phyloP scores from a whole-genome alignment of 1,284 basidiomycete species.

The Tetrapyrgos nigripes region DNA sequence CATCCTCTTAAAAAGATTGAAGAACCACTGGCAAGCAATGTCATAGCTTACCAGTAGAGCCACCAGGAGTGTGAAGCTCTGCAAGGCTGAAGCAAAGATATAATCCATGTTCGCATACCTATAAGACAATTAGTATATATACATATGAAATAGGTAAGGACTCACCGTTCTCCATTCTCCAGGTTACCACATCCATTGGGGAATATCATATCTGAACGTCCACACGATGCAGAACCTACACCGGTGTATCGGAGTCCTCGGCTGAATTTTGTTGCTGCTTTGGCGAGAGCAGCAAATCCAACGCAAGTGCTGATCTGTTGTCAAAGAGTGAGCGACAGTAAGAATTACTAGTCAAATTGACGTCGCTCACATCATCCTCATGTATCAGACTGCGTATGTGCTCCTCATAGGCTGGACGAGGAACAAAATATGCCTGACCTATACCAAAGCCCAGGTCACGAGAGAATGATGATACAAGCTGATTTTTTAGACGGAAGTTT shows the following conservation, averaged over 20 bases:
- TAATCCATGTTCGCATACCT: slow-evolving; percentile 10
- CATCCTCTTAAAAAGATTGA: not conserved
- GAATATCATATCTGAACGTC: not conserved
- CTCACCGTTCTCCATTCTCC: not conserved
- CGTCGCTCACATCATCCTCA: not conserved
- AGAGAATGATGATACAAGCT: not conserved
- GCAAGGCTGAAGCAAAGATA: not conserved
- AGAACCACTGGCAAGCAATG: not conserved
- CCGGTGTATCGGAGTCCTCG: too few relatives aligned
- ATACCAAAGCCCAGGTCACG: not conserved
- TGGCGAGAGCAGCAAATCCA: too few relatives aligned
- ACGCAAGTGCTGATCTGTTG: too few relatives aligned
- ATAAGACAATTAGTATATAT: not conserved
- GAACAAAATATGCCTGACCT: too few relatives aligned
- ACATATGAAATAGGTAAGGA: too few relatives aligned
- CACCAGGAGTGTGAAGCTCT: not conserved
- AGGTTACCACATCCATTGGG: not conserved
- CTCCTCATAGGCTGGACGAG: too few relatives aligned
- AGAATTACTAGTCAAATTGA: too few relatives aligned
- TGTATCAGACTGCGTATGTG: not conserved
- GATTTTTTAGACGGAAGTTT: not conserved
- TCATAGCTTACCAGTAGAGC: not conserved
- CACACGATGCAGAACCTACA: not conserved
- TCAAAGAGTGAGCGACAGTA: too few relatives aligned
- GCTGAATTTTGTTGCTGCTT: too few relatives aligned